These are phyloP conservation scores for Hypoxylon perforatum DNA, from an alignment of 495 filamentous ascomycete genomes.

Conservation along the genomic window DNA sequence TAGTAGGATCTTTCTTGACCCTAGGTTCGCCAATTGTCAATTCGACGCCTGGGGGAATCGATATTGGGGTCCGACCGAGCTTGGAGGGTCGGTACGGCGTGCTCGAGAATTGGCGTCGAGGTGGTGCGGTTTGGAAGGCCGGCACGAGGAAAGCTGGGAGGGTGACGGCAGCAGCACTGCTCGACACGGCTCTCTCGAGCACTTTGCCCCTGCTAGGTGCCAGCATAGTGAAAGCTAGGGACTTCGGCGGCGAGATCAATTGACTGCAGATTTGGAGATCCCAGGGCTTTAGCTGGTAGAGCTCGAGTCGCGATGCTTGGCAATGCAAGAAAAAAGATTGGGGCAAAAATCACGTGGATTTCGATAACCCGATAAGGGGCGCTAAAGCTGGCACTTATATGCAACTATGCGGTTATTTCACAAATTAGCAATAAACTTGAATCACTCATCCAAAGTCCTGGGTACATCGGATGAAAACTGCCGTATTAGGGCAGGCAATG, in stretches of 20 bases:
- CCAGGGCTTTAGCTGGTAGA: constrained; percentile 13
- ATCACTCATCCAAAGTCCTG: too few relatives aligned
- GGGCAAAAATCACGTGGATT: constrained; percentile 18
- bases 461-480: too few relatives aligned
- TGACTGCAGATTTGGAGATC: constrained; percentile 25
- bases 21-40: constrained; percentile 72
- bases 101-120: constrained; percentile 75
- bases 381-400: not conserved
- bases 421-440: too few relatives aligned
- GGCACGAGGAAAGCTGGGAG: constrained; percentile 80
- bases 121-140: constrained; percentile 66
- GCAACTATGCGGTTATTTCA: not conserved
- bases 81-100: constrained; percentile 75
- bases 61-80: constrained; percentile 83
- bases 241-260: constrained; percentile 22
- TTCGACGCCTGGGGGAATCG: constrained; percentile 84
- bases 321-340: constrained; percentile 29
- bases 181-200: constrained; percentile 51
- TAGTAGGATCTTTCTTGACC: constrained; percentile 61
- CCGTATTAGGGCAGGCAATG: too few relatives aligned
- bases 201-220: constrained; percentile 59
- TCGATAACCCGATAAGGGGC: not conserved
- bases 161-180: constrained; percentile 50
- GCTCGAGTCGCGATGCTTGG: constrained; percentile 34
- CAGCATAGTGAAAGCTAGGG: constrained; percentile 54